Evolutionary conservation across 768 basidiomycete genomes (phyloP), one percentile per base, ranked within the genome.

Genomic region (Tricholoma sp.): DNA sequence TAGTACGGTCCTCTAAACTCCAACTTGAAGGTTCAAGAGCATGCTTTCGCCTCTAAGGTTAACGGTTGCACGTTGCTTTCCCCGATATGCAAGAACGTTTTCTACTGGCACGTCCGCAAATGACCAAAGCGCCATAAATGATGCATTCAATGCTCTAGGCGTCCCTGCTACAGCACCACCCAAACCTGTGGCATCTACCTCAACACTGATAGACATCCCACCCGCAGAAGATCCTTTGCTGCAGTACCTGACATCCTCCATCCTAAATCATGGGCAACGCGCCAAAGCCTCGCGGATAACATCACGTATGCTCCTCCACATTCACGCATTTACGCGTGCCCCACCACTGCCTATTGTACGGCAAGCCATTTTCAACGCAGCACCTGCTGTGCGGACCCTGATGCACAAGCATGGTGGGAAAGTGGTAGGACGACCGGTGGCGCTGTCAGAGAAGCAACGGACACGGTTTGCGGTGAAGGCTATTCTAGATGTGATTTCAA

Each of bases 321-420:
- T 95, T 39, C 87, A 88, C 68, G 78, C 84, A 9, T 74, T 88
- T 57, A 95, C 92, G 14, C 79, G 85, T 54, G 81, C 84, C 6
- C 83, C 86, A n/a, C 89, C 94, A 0, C 74, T 93, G 32, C 90
- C 90, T 16, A 82, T 96, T 61, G 73, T 97, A 4, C 84, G 85
- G 37, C 71, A 85, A 64, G 94, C 94, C 0, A 73, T 97, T 52
- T 65, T 80, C 21, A 66, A 78, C 2, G 85, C 83, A 1, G 79
- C 90, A 3, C 95, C 95, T 1, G 82, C 85, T 0, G 83, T 95
- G 24, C 79, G 84, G 22, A 76, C 75, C 5, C 66, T 83, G 58
- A 82, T 79, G 27, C 79, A 83, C 61, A 82, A 82, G 54, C 76
- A 76, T 49, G 83, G 83, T 2, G 81, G 84, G 16, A 94, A 94